Conservation (phyloP, 2,329 filamentous ascomycete species). For the Coniella lustricola region DNA sequence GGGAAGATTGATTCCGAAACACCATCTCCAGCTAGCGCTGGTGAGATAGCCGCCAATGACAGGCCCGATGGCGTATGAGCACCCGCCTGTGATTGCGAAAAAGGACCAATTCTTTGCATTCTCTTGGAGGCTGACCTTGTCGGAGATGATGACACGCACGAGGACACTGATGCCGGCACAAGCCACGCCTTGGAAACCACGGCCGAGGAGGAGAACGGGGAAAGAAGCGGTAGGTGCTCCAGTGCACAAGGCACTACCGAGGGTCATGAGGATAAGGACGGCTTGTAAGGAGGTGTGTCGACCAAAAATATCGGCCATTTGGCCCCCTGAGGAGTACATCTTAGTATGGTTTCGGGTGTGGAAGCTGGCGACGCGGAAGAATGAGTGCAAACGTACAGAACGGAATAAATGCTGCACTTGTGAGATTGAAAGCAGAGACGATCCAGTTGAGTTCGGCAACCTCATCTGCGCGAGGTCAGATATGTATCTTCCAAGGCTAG, state of each 20-base stretch:
- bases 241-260: constrained; percentile 56
- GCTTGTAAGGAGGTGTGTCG: constrained; percentile 51
- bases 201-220: constrained; percentile 53
- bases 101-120: constrained; percentile 56
- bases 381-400: constrained; percentile 34
- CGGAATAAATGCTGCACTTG: constrained; percentile 60
- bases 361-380: no score
- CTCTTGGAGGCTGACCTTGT: constrained; percentile 54
- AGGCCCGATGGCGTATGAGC: constrained; percentile 54
- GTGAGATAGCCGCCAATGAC: constrained; percentile 54
- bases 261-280: constrained; percentile 47
- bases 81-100: constrained; percentile 52
- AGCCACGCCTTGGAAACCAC: constrained; percentile 55
- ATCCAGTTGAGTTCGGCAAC: constrained; percentile 60
- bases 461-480: constrained; percentile 30
- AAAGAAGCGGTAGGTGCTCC: constrained; percentile 47
- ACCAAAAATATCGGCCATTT: constrained; percentile 59
- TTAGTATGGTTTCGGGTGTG: no score
- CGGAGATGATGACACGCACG: constrained; percentile 54
- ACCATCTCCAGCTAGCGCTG: constrained; percentile 55
- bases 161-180: constrained; percentile 55
- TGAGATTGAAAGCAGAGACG: constrained; percentile 62
- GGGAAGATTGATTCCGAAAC: constrained; percentile 56
- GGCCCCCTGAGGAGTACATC: constrained; percentile 35
- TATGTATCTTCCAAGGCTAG: background rate